phyloP scores from a whole-genome alignment of 139 green algal species.

The Coccomyxa sp. region DNA sequence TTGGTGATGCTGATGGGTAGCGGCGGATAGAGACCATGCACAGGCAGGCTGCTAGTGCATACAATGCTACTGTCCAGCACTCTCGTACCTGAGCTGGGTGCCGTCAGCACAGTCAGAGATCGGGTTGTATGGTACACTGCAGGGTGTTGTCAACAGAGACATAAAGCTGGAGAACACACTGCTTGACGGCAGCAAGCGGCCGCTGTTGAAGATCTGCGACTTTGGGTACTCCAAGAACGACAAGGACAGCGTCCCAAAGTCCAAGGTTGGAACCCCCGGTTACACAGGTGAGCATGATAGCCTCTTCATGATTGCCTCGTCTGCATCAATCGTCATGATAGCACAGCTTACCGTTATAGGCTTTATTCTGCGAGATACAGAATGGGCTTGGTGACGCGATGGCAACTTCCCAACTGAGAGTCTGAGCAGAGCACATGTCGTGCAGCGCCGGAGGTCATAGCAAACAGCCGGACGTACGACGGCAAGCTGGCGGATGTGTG shows the following conservation, averaged over 20 bases:
- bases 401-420: too few species aligned
- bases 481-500: constrained; percentile 53
- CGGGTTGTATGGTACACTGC: neutral
- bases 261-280: constrained; percentile 47
- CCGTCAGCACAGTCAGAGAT: too few species aligned
- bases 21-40: neutral
- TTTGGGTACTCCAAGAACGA: constrained; percentile 88
- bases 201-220: constrained; percentile 88
- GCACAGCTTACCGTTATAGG: neutral
- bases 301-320: neutral
- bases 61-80: neutral
- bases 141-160: constrained; percentile 66
- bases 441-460: constrained; percentile 46
- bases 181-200: constrained; percentile 53
- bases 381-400: too few species aligned
- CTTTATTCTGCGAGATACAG: neutral
- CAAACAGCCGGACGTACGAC: constrained; percentile 42
- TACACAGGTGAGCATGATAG: constrained; percentile 35
- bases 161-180: constrained; percentile 82
- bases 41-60: neutral
- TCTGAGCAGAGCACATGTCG: too few species aligned
- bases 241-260: constrained; percentile 58
- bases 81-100: too few species aligned
- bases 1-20: neutral
- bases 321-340: neutral